phyloP scores from a whole-genome alignment of 805 yeast genomes.

The Lachancea dasiensis region DNA sequence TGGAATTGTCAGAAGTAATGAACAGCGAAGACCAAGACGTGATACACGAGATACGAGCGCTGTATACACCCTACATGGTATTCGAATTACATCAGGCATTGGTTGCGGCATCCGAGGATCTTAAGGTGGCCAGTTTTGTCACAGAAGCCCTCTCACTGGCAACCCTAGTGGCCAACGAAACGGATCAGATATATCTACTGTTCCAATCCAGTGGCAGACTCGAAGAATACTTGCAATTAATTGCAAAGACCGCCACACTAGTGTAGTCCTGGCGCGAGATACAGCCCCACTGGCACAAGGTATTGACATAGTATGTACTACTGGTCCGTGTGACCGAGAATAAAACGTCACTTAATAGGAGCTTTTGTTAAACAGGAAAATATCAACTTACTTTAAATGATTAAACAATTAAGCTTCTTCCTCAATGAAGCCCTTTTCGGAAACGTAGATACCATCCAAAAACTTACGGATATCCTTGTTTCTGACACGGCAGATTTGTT shows the following conservation, averaged over 20 bases:
- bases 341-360: too few species aligned
- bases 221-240: conserved; percentile 44
- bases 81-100: conserved; percentile 59
- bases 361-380: too few species aligned
- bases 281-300: neutral
- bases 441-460: conserved; percentile 99
- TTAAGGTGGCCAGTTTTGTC: conserved; percentile 40
- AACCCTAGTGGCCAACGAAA: conserved; percentile 61
- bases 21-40: conserved; percentile 34
- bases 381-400: too few species aligned
- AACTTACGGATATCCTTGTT: conserved; percentile 99
- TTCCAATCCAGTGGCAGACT: conserved; percentile 54
- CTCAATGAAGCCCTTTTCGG: conserved; percentile 85
- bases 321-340: too few species aligned
- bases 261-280: neutral
- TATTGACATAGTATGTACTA: too few species aligned
- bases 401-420: conserved; percentile 56
- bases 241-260: conserved; percentile 51
- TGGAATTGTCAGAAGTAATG: conserved; percentile 26
- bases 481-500: conserved; percentile 97
- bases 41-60: conserved; percentile 50
- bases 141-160: conserved; percentile 55
- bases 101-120: conserved; percentile 36
- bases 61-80: conserved; percentile 68
- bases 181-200: conserved; percentile 51